A percentile compares a stretch with the other conserved stretches of the same genome.
Conservation (phyloP, 495 filamentous ascomycete genomes). For the Pseudomonodictys pantanalensis region DNA sequence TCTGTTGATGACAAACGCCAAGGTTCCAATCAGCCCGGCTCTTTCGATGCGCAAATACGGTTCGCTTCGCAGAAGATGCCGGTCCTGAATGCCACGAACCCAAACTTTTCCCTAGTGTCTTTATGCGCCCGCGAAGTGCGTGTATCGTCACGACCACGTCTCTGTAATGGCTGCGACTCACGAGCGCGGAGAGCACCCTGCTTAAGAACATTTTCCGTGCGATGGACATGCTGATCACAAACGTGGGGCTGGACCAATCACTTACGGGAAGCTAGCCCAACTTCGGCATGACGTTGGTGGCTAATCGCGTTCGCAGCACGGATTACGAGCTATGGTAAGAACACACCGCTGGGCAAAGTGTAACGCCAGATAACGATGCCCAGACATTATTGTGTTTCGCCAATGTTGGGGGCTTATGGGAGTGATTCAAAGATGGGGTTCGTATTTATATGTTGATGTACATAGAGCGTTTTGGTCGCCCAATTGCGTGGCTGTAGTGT, state of each 20-base stretch:
- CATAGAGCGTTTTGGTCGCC: no score
- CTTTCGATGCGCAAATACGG: not conserved
- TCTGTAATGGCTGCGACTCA: no score
- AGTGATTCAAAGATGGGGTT: not conserved
- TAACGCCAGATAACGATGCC: constrained; percentile 1
- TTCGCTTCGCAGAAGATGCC: no score
- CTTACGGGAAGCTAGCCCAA: not conserved
- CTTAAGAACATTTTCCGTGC: not conserved
- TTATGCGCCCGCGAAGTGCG: no score
- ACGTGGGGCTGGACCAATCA: constrained; percentile 19
- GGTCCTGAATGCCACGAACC: no score
- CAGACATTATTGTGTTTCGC: not conserved
- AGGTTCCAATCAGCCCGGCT: not conserved
- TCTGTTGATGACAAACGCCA: not conserved
- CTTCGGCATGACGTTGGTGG: constrained; percentile 3
- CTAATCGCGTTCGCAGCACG: not conserved
- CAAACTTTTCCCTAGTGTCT: no score
- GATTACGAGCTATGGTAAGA: not conserved
- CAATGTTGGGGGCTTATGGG: constrained; percentile 21
- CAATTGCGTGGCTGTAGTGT: no score
- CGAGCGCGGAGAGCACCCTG: no score
- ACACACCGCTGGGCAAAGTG: not conserved
- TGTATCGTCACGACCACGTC: no score
- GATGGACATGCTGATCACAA: not conserved
- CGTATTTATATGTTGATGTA: no score